Conservation (phyloP, 192 early-diverging fungal species). For the Jimgerdemannia lactiflua region DNA sequence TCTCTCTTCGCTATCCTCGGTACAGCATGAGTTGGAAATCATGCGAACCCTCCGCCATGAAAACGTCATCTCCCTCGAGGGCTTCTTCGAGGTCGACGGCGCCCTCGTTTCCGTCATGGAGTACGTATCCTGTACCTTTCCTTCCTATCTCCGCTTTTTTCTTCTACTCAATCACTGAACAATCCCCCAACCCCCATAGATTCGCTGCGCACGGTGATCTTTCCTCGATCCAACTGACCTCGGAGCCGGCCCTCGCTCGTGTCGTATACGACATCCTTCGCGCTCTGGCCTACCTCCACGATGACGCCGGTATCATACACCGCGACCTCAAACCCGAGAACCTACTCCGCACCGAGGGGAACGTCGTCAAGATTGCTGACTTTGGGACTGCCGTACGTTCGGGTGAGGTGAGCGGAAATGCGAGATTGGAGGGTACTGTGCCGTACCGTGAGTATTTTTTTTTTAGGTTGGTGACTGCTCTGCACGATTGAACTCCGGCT, state of each 20-base stretch:
- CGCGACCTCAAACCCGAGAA: constrained; percentile 96
- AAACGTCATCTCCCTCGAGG: constrained; percentile 70
- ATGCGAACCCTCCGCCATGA: constrained; percentile 75
- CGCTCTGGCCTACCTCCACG: constrained; percentile 82
- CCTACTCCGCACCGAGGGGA: constrained; percentile 23
- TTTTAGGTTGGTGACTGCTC: too few species aligned
- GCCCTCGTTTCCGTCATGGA: constrained; percentile 81
- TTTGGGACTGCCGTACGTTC: too few species aligned
- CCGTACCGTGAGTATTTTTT: too few species aligned
- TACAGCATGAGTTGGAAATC: constrained; percentile 63
- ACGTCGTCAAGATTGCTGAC: too few species aligned
- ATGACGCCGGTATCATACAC: constrained; percentile 74
- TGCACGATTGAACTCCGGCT: too few species aligned
- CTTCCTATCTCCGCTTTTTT: constrained; percentile 48
- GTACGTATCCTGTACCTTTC: constrained; percentile 76
- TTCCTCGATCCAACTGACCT: too few species aligned
- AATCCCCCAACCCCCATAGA: too few species aligned
- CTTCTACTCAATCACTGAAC: constrained; percentile 5
- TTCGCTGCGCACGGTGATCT: too few species aligned
- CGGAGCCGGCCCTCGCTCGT: constrained; percentile 70
- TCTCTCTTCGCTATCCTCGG: too few species aligned
- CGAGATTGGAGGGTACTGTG: too few species aligned
- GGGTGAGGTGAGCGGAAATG: too few species aligned
- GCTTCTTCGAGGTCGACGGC: constrained; percentile 74
- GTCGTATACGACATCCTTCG: constrained; percentile 85